Percentiles rank a stretch among this genome's conserved stretches.
These are phyloP conservation scores for Mycena citricolor DNA, from an alignment of 1,284 basidiomycete species.

Conservation along the genomic window DNA sequence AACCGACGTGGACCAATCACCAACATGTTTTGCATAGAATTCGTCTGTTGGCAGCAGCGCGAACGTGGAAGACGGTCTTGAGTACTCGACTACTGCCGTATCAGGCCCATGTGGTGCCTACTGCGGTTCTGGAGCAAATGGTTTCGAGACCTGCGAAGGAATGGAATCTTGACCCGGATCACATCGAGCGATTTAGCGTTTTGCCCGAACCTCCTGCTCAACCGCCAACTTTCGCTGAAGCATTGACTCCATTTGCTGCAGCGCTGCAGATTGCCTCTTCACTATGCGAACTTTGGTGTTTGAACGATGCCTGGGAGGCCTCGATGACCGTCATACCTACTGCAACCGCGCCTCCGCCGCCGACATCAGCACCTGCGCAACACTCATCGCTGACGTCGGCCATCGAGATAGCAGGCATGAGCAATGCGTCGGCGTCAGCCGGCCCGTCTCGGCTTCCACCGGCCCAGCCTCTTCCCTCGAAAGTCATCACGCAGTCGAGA, in stretches of 20 bases:
- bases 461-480: constrained; percentile 26
- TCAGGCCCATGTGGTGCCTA: constrained; percentile 57
- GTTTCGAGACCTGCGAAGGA: constrained; percentile 43
- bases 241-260: constrained; percentile 60
- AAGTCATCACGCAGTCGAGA: constrained; percentile 44
- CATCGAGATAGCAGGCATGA: constrained; percentile 34
- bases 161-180: constrained; percentile 45
- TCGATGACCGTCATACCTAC: constrained; percentile 47
- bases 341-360: constrained; percentile 37
- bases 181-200: constrained; percentile 51
- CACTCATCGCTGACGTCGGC: constrained; percentile 45
- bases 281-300: constrained; percentile 60
- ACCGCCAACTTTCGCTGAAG: constrained; percentile 37
- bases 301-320: constrained; percentile 71
- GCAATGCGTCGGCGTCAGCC: constrained; percentile 33
- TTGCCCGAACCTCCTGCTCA: constrained; percentile 27
- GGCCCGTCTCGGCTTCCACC: constrained; percentile 30
- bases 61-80: constrained; percentile 43
- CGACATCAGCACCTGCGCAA: constrained; percentile 38
- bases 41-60: constrained; percentile 58
- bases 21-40: constrained; percentile 63
- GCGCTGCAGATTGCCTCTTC: constrained; percentile 66
- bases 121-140: constrained; percentile 49
- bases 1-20: constrained; percentile 48
- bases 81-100: constrained; percentile 68